Evolutionary conservation across 306 rosid species (phyloP).

Genomic region (Malus sylvestris): DNA sequence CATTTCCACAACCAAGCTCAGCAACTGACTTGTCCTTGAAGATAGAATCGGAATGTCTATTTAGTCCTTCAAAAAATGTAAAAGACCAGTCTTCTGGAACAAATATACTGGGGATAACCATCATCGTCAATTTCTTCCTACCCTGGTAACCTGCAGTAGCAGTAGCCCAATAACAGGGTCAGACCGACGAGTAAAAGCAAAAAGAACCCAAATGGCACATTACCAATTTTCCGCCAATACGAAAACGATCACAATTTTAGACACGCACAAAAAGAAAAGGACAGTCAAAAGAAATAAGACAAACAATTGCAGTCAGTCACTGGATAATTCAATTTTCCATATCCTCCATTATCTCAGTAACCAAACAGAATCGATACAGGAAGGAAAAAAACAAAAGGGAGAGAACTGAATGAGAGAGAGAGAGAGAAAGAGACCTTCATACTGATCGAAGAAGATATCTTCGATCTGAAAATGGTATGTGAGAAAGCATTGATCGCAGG

Average conservation of each 20-base stretch:
- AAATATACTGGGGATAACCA: conserved; percentile 97
- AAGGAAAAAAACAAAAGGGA: not conserved
- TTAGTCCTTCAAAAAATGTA: conserved; percentile 88
- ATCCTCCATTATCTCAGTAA: not conserved
- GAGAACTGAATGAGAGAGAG: not conserved
- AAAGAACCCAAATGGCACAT: not conserved
- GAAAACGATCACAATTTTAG: not conserved
- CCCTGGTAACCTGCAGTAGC: conserved; percentile 67
- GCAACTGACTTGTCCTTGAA: conserved; percentile 75
- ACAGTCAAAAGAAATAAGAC: not conserved
- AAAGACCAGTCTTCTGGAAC: conserved; percentile 96
- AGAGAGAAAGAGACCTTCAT: conserved; percentile 35
- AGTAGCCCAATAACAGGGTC: not conserved
- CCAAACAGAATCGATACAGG: not conserved
- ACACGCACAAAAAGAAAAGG: not conserved
- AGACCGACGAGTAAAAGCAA: not conserved
- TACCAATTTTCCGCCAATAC: not conserved
- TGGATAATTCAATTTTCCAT: not conserved
- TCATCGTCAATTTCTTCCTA: conserved; percentile 72
- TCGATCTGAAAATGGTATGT: conserved; percentile 79
- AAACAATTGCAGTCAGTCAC: not conserved
- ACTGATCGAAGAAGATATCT: conserved; percentile 65
- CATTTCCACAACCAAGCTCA: conserved; percentile 98
- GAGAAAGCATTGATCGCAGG: conserved; percentile 55
- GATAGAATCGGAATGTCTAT: conserved; percentile 74